Evolutionary conservation across 2,329 filamentous ascomycete genomes (phyloP), one percentile per base, ranked within the genome.

Genomic region (Trichophyton mentagrophytes): DNA sequence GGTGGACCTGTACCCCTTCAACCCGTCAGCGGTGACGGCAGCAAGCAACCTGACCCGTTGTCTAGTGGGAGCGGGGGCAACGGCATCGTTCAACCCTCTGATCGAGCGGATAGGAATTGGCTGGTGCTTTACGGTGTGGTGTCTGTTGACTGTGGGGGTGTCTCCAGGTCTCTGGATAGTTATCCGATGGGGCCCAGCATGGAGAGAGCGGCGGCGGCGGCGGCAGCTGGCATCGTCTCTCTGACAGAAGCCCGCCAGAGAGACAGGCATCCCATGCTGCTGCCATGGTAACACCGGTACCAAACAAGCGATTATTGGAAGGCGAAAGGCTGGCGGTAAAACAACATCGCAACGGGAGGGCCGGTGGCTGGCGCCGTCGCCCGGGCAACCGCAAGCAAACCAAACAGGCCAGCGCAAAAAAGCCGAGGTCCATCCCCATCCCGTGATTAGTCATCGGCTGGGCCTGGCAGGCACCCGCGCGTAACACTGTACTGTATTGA

Each of bases 11-110:
- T 82, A 80, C 61, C 74, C 76, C 0, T 74, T 76, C 11, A 70
- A 70, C 9, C 79, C 78, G 60, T 80, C 80, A 0, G 77, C 78
- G 0, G 80, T 80, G 0, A 81, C 74, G 53, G 81, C 81, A 0
- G 78, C 77, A 53, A 67, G 82, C 30, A 83, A 83, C 64, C 71
- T 83, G 2, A 77, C 77, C 0, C 68, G 80, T 36, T 83, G 80
- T 62, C 64, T 82, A 1, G 72, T 81, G 38, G 80, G 77, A 0
- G 81, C 81, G 0, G 79, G 75, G 0, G 78, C 78, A 0, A 81
- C 79, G 5, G 75, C 74, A 3, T 71, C 69, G 0, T 72, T 77
- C 20, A 65, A 69, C 13, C 75, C 73, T 0, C 74, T 77, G 72
- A 66, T 65, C 7, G 62, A 69, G 11, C 68, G 66, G 0, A 71